These are phyloP conservation scores for Xylariaceae sp. DNA, from an alignment of 2,329 filamentous ascomycete genomes.

Conservation along the genomic window DNA sequence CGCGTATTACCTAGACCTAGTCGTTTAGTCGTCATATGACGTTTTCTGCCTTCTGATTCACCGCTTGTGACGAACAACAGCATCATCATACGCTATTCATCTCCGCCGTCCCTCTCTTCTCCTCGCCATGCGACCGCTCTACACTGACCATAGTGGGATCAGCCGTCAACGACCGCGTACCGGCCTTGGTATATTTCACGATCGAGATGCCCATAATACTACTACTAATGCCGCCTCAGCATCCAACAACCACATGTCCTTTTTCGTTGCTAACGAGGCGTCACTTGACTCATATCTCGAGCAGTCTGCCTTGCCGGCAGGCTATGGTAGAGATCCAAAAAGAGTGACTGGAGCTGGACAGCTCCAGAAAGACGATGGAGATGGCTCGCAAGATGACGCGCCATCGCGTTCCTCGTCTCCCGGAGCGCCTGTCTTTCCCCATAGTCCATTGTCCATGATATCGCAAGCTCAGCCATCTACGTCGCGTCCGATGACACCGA, in stretches of 20 bases:
- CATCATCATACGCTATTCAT: not conserved
- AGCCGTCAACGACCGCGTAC: conserved; percentile 38
- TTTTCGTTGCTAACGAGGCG: conserved; percentile 47
- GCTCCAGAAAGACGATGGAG: conserved; percentile 24
- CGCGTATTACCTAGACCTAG: not conserved
- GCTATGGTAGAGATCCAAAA: conserved; percentile 31
- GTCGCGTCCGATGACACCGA: conserved; percentile 44
- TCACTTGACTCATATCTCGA: conserved; percentile 40
- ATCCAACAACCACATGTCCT: conserved; percentile 45
- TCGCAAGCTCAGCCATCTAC: conserved; percentile 30
- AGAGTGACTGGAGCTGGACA: conserved; percentile 23
- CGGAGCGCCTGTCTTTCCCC: conserved; percentile 30
- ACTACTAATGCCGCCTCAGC: conserved; percentile 28
- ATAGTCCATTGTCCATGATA: conserved; percentile 30
- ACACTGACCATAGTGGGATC: conserved; percentile 39
- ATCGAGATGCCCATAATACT: conserved; percentile 16
- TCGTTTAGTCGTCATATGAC: not conserved
- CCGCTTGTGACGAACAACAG: conserved; percentile 5
- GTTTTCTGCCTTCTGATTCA: not conserved
- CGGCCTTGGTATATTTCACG: conserved; percentile 35
- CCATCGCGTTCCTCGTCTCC: conserved; percentile 29
- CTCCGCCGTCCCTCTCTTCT: conserved; percentile 15
- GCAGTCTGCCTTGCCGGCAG: conserved; percentile 26
- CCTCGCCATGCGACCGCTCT: conserved; percentile 40
- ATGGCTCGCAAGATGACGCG: conserved; percentile 17